Base-by-base conservation (phyloP, 345 rosid species). In the Theobroma cacao region DNA sequence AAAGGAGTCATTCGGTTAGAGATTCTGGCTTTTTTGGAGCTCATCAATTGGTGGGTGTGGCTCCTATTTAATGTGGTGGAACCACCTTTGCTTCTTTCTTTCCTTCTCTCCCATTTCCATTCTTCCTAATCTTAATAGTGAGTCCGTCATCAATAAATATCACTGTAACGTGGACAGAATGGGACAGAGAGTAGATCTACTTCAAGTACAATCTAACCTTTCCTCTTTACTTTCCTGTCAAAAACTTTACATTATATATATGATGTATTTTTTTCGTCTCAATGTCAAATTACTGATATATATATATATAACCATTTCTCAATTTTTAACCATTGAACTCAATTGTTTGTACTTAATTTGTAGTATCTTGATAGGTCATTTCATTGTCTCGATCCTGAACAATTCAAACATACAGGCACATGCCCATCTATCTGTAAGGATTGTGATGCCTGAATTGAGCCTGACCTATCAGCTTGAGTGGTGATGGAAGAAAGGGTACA, bases 21-120 rank as follows among this genome's bases (percentile, higher is more conserved):
- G 82, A 85, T 85, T 81, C 81, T 83, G 83, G 74, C 83, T 61
- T 81, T 77, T 38, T 74, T 60, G 73, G 76, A 79, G 82, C 78
- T 75, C 66, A 76, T 43, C 82, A 60, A 77, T 76, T 80, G 83
- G 79, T 53, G 59, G 76, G 41, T 56, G 80, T 81, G 78, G 65
- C 83, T 80, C 68, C 73, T 7, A 24, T 75, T 81, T 48, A 80
- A 53, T 72, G 69, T 53, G 71, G 53, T 61, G 79, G 67, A 69
- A 24, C 72, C 5, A 52, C 71, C 33, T 13, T 63, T 41, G 0
- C 74, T 24, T 18, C 10, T 18, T 28, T 20, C 24, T 28, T n/a
- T 34, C 20, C 13, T 20, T 24, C 36, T 30, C 26, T 41, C 52
- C 34, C 30, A 45, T 66, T 60, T 30, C 8, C 33, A 5, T 70